Conservation (phyloP, 768 basidiomycete species). For the Nevesoporus exiguus region DNA sequence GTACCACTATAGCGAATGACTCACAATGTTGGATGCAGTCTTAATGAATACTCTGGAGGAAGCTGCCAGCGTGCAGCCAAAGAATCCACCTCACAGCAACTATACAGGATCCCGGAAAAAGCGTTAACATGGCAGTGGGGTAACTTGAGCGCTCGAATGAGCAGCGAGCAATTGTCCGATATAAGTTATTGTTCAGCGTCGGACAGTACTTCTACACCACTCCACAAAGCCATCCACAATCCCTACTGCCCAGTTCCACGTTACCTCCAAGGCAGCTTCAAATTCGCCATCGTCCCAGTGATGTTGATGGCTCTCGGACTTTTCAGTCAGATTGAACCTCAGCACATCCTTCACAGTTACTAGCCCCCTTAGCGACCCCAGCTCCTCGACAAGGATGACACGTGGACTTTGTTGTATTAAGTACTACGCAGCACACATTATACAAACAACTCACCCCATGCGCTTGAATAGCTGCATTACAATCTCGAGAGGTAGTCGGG, state of each 20-base stretch:
- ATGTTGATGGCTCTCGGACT: constrained; percentile 48
- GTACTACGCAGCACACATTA: neutral
- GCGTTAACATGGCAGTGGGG: neutral
- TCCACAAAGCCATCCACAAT: constrained; percentile 30
- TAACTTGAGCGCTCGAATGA: neutral
- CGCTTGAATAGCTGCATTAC: constrained; percentile 97
- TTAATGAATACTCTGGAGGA: neutral
- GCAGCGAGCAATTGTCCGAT: neutral
- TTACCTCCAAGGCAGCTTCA: constrained; percentile 59
- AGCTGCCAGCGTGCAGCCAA: neutral
- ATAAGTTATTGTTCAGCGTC: constrained; percentile 16
- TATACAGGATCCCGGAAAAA: neutral
- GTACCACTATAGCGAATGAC: neutral
- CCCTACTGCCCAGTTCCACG: constrained; percentile 52
- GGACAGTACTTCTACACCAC: constrained; percentile 25
- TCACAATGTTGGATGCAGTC: neutral
- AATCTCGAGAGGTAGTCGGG: constrained; percentile 90
- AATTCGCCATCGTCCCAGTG: constrained; percentile 62
- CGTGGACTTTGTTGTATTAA: constrained; percentile 61
- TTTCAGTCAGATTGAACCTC: constrained; percentile 69
- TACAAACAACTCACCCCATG: constrained; percentile 74
- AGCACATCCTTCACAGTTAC: constrained; percentile 97
- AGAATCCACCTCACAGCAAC: neutral
- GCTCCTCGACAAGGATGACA: constrained; percentile 91
- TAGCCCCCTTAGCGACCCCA: constrained; percentile 77